Evolutionary conservation across 2,329 filamentous ascomycete genomes (phyloP).

Genomic region (Alternaria triticimaculans): DNA sequence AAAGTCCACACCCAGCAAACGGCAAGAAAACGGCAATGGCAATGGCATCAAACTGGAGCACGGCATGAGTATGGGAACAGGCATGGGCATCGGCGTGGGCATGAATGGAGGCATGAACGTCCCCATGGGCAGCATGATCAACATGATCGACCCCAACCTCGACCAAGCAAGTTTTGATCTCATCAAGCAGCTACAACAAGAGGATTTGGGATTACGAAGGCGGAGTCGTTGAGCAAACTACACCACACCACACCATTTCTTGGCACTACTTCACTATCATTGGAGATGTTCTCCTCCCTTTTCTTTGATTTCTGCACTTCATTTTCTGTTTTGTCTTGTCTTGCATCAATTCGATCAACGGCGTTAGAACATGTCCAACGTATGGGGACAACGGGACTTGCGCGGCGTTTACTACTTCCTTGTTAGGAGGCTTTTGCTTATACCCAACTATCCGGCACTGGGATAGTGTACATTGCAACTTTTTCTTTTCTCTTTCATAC

Average conservation of each 20-base stretch:
- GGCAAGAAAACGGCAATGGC: conserved; percentile 23
- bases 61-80: conserved; percentile 18
- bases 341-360: neutral
- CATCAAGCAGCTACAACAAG: conserved; percentile 40
- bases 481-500: conserved; percentile 1
- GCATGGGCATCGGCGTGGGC: conserved; percentile 20
- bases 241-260: neutral
- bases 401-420: neutral
- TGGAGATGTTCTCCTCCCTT: neutral
- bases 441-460: conserved; percentile 28
- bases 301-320: neutral
- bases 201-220: conserved; percentile 40
- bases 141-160: conserved; percentile 33
- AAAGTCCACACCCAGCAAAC: conserved; percentile 34
- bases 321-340: conserved; percentile 1
- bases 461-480: conserved; percentile 31
- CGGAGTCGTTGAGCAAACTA: conserved; percentile 26
- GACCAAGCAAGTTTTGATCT: conserved; percentile 35
- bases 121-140: conserved; percentile 11
- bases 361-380: neutral
- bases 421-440: conserved; percentile 18
- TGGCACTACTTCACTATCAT: neutral
- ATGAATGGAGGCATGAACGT: neutral
- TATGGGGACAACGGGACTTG: neutral
- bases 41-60: conserved; percentile 38